A percentile compares a stretch with the other conserved stretches of the same genome.
These are phyloP conservation scores for Acacia acuminata DNA, from an alignment of 306 rosid species.

Conservation along the genomic window DNA sequence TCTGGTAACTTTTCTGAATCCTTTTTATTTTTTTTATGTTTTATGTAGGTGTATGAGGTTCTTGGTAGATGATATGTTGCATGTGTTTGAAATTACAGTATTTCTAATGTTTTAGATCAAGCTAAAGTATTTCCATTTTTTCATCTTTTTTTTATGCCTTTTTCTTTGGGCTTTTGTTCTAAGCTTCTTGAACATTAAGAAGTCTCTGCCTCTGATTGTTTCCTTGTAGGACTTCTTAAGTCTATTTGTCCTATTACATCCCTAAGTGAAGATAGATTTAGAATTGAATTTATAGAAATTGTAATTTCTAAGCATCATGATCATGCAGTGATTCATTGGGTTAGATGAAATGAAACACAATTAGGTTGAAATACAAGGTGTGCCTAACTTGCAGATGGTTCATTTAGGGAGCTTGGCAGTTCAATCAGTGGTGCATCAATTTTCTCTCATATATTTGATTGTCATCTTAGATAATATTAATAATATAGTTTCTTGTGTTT, in stretches of 20 bases:
- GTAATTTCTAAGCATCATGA: constrained; percentile 15
- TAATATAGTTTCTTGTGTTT: constrained; percentile 6
- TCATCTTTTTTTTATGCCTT: background rate
- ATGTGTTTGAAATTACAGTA: constrained; percentile 19
- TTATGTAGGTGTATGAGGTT: constrained; percentile 4
- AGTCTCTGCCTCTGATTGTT: constrained; percentile 3
- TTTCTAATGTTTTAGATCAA: constrained; percentile 24
- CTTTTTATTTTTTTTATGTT: constrained; percentile 17
- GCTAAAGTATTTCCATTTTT: background rate
- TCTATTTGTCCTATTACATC: constrained; percentile 15
- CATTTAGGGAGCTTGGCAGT: constrained; percentile 30
- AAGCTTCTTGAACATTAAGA: background rate
- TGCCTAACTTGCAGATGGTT: constrained; percentile 22
- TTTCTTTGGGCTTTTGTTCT: background rate
- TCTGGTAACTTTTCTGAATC: constrained; percentile 56
- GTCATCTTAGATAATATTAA: background rate
- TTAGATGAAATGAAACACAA: constrained; percentile 20
- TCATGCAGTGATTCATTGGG: background rate
- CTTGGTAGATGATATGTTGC: constrained; percentile 22
- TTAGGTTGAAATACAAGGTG: constrained; percentile 1
- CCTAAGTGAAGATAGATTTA: background rate
- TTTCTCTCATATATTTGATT: constrained; percentile 5
- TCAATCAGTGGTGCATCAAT: constrained; percentile 13
- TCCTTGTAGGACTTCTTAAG: constrained; percentile 9
- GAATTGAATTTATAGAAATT: constrained; percentile 8